Evolutionary conservation across 768 basidiomycete genomes (phyloP).

Genomic region (Amanita fuliginea): DNA sequence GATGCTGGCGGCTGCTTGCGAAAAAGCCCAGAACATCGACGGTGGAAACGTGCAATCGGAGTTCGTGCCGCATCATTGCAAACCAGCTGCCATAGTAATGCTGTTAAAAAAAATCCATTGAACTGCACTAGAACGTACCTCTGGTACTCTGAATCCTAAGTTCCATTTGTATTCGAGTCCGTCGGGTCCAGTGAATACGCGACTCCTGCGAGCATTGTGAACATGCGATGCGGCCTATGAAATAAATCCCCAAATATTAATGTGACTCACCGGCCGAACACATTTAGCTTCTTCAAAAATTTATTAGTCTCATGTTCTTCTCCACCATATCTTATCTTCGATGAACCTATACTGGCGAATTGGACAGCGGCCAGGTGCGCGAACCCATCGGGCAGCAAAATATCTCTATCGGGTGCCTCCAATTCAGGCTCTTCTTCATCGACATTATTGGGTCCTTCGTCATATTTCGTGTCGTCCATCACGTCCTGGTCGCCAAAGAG

Average conservation of each 20-base stretch:
- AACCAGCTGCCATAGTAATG: background rate
- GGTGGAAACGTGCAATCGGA: constrained; percentile 11
- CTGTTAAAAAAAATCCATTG: background rate
- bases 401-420: background rate
- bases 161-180: constrained; percentile 23
- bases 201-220: constrained; percentile 12
- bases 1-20: constrained; percentile 9
- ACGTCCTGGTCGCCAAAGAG: background rate
- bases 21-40: constrained; percentile 6
- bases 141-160: constrained; percentile 13
- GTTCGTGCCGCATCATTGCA: constrained; percentile 6
- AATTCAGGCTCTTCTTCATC: background rate
- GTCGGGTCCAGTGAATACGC: constrained; percentile 23
- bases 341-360: constrained; percentile 7
- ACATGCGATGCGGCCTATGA: background rate
- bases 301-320: background rate
- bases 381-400: constrained; percentile 6
- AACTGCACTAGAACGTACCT: background rate
- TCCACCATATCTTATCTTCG: constrained; percentile 4
- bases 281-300: constrained; percentile 10
- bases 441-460: background rate
- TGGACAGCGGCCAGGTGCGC: constrained; percentile 9
- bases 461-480: background rate
- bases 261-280: constrained; percentile 10
- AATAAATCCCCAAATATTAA: background rate